Conservation (phyloP, 352 stramenopile genomes). For the Phytopythium sindhum region DNA sequence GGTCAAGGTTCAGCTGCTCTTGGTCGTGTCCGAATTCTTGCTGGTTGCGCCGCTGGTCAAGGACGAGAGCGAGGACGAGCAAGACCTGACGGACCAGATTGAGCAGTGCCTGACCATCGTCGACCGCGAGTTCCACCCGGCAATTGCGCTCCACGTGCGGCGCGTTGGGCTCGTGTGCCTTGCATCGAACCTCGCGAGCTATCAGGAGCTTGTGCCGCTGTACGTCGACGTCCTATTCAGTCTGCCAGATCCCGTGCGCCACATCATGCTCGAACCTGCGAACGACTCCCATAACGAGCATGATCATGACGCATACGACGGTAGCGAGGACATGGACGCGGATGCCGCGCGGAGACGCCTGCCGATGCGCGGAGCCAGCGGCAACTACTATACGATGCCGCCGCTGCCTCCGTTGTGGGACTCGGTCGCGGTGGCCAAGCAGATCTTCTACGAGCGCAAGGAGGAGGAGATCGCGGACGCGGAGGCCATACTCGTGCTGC, state of each 20-base stretch:
- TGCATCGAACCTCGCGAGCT: constrained; percentile 48
- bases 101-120: constrained; percentile 67
- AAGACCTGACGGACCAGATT: constrained; percentile 63
- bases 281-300: constrained; percentile 2
- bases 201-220: constrained; percentile 73
- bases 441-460: constrained; percentile 71
- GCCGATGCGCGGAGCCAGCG: constrained; percentile 51
- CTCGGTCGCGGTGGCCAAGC: constrained; percentile 60
- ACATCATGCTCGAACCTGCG: constrained; percentile 26
- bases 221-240: constrained; percentile 78
- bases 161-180: constrained; percentile 58
- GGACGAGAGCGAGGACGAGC: constrained; percentile 16
- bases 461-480: constrained; percentile 23
- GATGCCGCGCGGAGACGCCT: constrained; percentile 27
- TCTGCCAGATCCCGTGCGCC: constrained; percentile 37
- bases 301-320: constrained; percentile 3
- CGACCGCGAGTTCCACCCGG: constrained; percentile 69
- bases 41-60: constrained; percentile 14
- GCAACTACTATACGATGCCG: constrained; percentile 43
- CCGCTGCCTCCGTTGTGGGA: constrained; percentile 55
- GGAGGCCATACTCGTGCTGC: constrained; percentile 45
- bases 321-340: not conserved
- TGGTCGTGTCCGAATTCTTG: constrained; percentile 64
- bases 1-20: constrained; percentile 75
- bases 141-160: constrained; percentile 49